Evolutionary conservation across 2,329 filamentous ascomycete species (phyloP).

Genomic region (Rhytidhysteron rufulum): DNA sequence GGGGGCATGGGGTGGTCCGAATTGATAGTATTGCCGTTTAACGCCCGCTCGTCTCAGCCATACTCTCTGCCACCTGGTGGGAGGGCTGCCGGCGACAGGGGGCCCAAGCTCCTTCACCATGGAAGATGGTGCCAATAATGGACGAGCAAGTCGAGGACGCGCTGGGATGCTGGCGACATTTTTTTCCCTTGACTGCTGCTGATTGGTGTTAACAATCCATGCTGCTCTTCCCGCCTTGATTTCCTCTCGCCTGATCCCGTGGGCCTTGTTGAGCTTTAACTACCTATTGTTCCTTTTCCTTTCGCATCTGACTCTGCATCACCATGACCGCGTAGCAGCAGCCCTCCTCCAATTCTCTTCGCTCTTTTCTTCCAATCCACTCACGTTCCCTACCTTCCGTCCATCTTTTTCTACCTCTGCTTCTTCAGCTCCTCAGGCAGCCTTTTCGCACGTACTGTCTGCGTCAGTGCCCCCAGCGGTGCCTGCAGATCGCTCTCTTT

Average conservation of each 20-base stretch:
- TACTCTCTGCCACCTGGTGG: too few species aligned
- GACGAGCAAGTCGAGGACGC: constrained; percentile 21
- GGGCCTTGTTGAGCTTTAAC: constrained; percentile 10
- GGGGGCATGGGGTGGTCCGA: constrained; percentile 15
- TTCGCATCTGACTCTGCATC: too few species aligned
- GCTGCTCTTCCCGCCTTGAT: constrained; percentile 1
- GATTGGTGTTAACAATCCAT: constrained; percentile 10
- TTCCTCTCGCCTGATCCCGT: constrained; percentile 3
- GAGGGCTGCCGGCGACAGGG: constrained; percentile 4
- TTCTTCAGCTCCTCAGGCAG: too few species aligned
- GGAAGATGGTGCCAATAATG: too few species aligned
- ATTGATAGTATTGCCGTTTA: constrained; percentile 17
- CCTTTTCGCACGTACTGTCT: neutral
- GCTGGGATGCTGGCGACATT: constrained; percentile 14
- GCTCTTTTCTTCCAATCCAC: constrained; percentile 2
- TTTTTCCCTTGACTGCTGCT: constrained; percentile 21
- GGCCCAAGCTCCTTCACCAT: constrained; percentile 1
- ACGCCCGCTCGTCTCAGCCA: constrained; percentile 19
- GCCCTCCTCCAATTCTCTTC: constrained; percentile 1
- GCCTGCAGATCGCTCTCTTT: neutral
- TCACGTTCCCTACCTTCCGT: constrained; percentile 3
- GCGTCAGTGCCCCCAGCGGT: neutral
- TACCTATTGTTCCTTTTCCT: neutral
- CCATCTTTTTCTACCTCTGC: constrained; percentile 1
- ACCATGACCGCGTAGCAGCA: too few species aligned